Base-by-base conservation (phyloP, 176 grass and related monocot genomes). In the Eleusine indica region DNA sequence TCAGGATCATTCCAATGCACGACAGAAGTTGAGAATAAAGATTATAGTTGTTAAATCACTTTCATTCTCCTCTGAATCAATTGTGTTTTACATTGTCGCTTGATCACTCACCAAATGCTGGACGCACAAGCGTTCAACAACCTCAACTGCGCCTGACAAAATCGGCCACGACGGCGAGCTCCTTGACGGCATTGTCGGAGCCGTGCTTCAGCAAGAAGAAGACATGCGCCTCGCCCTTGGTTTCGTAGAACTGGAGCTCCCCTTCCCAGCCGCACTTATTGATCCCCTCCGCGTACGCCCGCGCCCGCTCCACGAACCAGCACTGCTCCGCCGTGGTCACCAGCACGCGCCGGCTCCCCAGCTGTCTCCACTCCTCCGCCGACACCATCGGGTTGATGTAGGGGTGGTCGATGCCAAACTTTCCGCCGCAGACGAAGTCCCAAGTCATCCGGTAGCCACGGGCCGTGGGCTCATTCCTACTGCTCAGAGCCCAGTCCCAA, bases 301-400 rank as follows among this genome's bases (percentile, higher is more conserved):
- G 81, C 41, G 91, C 91, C 48, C 94, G 67, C 81, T 92, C 91
- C 76, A 93, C 81, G 84, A 97, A 91, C 85, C 79, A 67, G 76
- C 92, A 93, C 1, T 66, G 68, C 21, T 90, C 91, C 19, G 91
- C 85, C 79, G 92, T 89, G 14, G 86, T 86, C 71, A 97, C 94
- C 87, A 97, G 91, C 39, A 90, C 91, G 74, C 85, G 84, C 35
- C 22, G 25, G 73, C 69, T 77, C 42, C 88, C 90, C 76, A 94
- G 86, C 81, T 43, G 78, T 54, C 22, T 83, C 86, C 85, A 91
- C 63, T 86, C 82, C 65, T 78, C 85, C 10, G 87, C 87, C 17
- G 82, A 85, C 41, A 76, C 86, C 66, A 77, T 0, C 22, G 94
- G 94, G 62, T 97, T 74, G 68, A 89, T 32, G 63, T 70, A 84